These are phyloP conservation scores for Balakata baccata DNA, from an alignment of 345 rosid genomes.

Conservation along the genomic window DNA sequence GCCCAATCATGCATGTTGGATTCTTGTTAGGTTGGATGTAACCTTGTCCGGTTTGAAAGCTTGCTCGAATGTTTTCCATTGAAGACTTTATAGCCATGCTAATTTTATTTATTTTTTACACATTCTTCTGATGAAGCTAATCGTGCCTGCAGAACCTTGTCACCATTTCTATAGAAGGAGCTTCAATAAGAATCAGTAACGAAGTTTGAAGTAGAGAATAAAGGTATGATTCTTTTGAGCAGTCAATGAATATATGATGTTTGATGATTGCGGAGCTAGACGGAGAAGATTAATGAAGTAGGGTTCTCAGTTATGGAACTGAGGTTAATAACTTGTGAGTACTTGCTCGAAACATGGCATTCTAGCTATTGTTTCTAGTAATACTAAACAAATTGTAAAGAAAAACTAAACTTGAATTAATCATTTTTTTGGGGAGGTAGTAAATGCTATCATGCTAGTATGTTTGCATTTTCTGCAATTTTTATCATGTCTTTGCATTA, in stretches of 20 bases:
- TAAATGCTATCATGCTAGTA: neutral
- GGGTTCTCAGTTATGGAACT: neutral
- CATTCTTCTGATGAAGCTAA: neutral
- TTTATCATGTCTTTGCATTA: neutral
- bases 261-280: neutral
- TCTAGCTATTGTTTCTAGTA: neutral
- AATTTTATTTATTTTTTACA: neutral
- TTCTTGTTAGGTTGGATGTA: neutral
- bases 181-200: neutral
- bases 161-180: neutral
- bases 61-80: neutral
- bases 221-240: neutral
- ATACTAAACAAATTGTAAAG: neutral
- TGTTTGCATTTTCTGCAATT: neutral
- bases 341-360: neutral
- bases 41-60: conserved; percentile 2
- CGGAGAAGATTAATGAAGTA: neutral
- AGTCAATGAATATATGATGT: neutral
- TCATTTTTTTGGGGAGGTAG: neutral
- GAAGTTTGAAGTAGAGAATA: neutral
- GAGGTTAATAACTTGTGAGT: neutral
- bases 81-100: neutral
- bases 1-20: neutral
- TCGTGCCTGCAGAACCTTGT: neutral
- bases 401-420: too few relatives aligned